Evolutionary conservation across 805 yeast genomes (phyloP).

Genomic region (Zygoascus flipseniorum): DNA sequence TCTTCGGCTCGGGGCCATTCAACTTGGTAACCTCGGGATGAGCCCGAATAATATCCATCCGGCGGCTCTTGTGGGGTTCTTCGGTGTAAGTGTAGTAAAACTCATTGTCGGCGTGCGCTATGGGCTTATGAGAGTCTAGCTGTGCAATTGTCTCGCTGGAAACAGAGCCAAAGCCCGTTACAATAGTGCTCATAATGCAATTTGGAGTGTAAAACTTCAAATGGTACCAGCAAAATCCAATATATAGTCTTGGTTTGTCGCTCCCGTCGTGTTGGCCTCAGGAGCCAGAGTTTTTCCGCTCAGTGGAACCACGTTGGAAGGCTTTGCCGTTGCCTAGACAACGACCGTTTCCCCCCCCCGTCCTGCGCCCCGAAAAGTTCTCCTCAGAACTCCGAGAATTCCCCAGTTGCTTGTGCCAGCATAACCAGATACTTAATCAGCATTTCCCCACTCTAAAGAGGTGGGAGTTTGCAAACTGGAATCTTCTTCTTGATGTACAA

Average conservation of each 20-base stretch:
- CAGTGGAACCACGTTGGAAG: not conserved
- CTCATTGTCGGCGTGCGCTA: conserved; percentile 28
- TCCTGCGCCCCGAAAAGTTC: not conserved
- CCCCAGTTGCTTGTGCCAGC: not conserved
- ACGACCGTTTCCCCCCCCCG: not conserved
- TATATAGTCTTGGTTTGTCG: not conserved
- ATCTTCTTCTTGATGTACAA: not conserved
- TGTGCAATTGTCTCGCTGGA: not conserved
- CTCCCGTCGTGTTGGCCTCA: not conserved
- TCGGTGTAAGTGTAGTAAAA: conserved; percentile 77
- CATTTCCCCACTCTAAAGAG: not conserved
- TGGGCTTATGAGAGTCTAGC: not conserved
- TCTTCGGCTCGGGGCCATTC: conserved; percentile 78
- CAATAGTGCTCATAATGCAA: not conserved
- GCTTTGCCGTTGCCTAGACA: too few species aligned
- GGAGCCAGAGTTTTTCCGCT: not conserved
- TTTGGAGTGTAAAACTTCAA: not conserved
- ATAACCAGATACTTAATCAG: not conserved
- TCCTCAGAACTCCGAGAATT: not conserved
- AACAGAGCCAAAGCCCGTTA: not conserved
- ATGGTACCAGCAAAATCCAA: not conserved
- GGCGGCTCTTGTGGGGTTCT: conserved; percentile 72
- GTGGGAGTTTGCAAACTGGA: not conserved
- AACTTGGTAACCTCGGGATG: conserved; percentile 75
- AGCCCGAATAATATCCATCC: conserved; percentile 62